Base-by-base conservation (phyloP, 306 rosid species). In the Vigna trinervia region DNA sequence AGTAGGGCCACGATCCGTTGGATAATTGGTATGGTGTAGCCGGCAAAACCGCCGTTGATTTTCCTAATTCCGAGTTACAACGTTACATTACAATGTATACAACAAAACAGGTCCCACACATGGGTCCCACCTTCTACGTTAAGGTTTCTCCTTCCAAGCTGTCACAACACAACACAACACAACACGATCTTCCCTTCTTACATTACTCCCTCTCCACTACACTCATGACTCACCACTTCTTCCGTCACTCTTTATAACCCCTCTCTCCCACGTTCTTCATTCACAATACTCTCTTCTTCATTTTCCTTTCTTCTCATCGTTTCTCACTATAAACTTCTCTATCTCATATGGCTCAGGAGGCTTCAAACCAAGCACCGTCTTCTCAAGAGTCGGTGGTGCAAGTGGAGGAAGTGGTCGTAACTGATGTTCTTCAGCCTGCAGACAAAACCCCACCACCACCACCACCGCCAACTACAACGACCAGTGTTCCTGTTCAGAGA, bases 1-100 rank as follows among this genome's bases (percentile, higher is more conserved):
- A 19, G 15, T 46, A 19, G 73, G 73, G 7, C 50, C 84, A 20
- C 32, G 46, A 61, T 28, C 17, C 26, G 50, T 59, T 20, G 22
- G 52, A 46, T 74, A 19, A 36, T 32, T 69, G 65, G 53, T 13
- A 10, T 5, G 60, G 54, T 69, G 50, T 80, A 77, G 73, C 81
- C 89, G 83, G 77, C 87, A 77, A 78, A 74, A n/a, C 8, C 87
- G 89, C 80, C 80, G 81, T 0, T 83, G 82, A 83, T 86, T 81
- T 30, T 28, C 53, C 46, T 5, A 36, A 51, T 80, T 41, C 60
- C 53, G 3, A 36, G 34, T 81, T 41, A 67, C 77, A 78, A 46
- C 76, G 65, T 71, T 72, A 45, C 36, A 51, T 61, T 71, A 5
- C 66, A 51, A 47, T 47, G 32, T 34, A 36, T 61, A 28, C 15